Base-by-base conservation (phyloP, 2,329 filamentous ascomycete genomes). In the Helicocarpus griseus region DNA sequence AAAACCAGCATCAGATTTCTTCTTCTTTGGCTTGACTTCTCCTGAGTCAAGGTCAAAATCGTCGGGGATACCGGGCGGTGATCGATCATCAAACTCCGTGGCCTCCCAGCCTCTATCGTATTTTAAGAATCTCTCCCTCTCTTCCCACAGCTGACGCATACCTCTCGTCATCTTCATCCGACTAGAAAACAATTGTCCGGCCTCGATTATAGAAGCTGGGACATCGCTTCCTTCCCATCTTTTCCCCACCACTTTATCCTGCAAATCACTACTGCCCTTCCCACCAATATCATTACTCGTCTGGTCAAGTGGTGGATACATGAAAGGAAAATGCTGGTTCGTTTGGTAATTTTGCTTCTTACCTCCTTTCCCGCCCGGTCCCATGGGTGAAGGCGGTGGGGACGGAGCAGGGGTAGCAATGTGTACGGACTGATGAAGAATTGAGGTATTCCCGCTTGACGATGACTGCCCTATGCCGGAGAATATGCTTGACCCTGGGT, bases 281-380 rank as follows among this genome's bases (percentile, higher is more conserved):
- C 91, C 91, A 48, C 93, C 91, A 35, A 91, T 83, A 59, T 85
- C 87, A 64, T 95, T 95, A 69, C 89, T 95, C 22, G 82, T 85
- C 55, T 84, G 85, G 68, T 96, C 91, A 17, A 96, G 74, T 1
- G 93, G 93, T 1, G 93, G 93, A 60, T 98, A 98, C 72, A 98
- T 83, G 64, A 98, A 97, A 0, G 93, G 93, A 58, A 98, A 97
- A 64, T 96, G 93, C 61, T 98, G 93, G 63, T 98, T 98, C 0
- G 93, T 98, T 67, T 98, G 93, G 62, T 98, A 98, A 60, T 97
- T 98, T 63, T 98, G 93, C 65, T 98, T 98, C 75, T 98, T 98
- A 0, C 86, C 90, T 49, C 87, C 88, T 67, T 97, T 98, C 0
- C 89, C 89, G 24, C 89, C 81, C 2, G 81, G 79, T 1, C 80